Conservation (phyloP, 2,329 filamentous ascomycete genomes). For the Epichloe typhina region DNA sequence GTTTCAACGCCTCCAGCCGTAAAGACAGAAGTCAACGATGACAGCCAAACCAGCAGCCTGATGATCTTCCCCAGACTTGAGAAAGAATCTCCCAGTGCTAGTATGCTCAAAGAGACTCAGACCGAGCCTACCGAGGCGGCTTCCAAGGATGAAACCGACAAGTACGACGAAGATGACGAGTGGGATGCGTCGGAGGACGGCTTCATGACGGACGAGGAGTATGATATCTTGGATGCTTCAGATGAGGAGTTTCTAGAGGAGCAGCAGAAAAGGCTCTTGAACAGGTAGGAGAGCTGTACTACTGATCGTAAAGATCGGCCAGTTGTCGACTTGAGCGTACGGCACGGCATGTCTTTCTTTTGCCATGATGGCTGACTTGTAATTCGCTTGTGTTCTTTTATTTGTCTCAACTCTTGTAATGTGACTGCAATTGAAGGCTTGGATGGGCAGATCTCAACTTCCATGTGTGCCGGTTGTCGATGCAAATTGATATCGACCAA, state of each 20-base stretch:
- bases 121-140: slow-evolving; percentile 37
- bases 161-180: slow-evolving; percentile 40
- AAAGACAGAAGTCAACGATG: slow-evolving; percentile 17
- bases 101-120: slow-evolving; percentile 55
- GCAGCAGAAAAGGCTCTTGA: slow-evolving; percentile 28
- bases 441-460: background rate
- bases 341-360: slow-evolving; percentile 5
- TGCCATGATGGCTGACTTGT: slow-evolving; percentile 5
- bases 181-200: slow-evolving; percentile 54
- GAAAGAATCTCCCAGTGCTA: slow-evolving; percentile 77
- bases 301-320: background rate
- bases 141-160: slow-evolving; percentile 34
- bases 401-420: background rate
- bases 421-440: background rate
- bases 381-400: background rate
- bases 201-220: slow-evolving; percentile 95
- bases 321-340: background rate
- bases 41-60: slow-evolving; percentile 34
- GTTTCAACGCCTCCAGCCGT: background rate
- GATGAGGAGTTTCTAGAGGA: slow-evolving; percentile 68
- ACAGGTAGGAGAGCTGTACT: slow-evolving; percentile 19
- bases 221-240: slow-evolving; percentile 89
- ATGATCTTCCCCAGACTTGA: slow-evolving; percentile 98
- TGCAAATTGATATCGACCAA: background rate
- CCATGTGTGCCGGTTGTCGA: background rate